Base-by-base conservation (phyloP, 768 basidiomycete genomes). In the Mycena crocata region DNA sequence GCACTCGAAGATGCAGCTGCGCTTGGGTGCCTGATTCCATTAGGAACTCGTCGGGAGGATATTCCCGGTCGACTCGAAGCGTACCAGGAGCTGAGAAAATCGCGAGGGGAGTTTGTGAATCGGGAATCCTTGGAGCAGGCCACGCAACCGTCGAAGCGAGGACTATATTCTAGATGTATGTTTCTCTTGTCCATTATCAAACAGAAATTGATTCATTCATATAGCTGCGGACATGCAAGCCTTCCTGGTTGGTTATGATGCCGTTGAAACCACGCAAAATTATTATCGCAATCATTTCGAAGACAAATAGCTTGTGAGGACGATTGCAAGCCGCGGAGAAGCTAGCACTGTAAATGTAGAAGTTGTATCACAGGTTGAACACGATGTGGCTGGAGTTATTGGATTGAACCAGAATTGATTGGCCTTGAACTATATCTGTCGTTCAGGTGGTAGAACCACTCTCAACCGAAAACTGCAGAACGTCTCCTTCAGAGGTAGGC, bases 1-100 rank as follows among this genome's bases (percentile, higher is more conserved):
- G 75, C 73, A 2, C 61, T 74, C 32, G 75, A 77, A 60, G 75
- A 67, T 34, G 69, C 69, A 1, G 62, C 61, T 8, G 37, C 61
- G 4, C 49, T 66, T 15, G 66, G 59, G 2, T 64, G 61, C 23
- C 39, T 68, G 19, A 52, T 68, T 24, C 67, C 57, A 14, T 17
- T 46, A 37, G 67, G 67, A 5, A 62, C 62, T 4, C 48, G 7
- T 21, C 24, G 42, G 17, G 67, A 37, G 3, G 67, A 68, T 8
- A 60, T 68, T 2, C 67, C 67, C 3, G 45, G 21, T 5, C 57
- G 67, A 15, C 44, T 68, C 6, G 51, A 64, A 49, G 62, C 67
- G 23, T 68, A 63, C 52, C 40, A 68, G n/a, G 23, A 56, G 28
- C 45, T 68, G 2, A 40, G 67, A 0, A 68, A 64, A 35, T 21